Evolutionary conservation across 2,329 filamentous ascomycete species (phyloP).

Genomic region (Diaporthe humulicola): DNA sequence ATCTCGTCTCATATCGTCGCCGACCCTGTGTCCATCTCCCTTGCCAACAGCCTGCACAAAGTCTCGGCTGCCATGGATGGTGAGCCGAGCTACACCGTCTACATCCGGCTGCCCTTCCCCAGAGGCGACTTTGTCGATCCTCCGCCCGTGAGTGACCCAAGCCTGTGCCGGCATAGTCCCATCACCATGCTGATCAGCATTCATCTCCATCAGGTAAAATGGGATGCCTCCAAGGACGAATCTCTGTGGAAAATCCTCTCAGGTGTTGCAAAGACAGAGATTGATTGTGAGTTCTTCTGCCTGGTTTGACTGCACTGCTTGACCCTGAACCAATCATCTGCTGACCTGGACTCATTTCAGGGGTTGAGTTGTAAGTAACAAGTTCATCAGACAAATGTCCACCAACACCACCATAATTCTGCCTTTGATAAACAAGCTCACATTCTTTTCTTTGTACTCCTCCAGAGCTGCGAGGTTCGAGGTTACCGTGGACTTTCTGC

Average conservation of each 20-base stretch:
- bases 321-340: constrained; percentile 33
- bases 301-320: not conserved
- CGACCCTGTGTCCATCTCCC: not conserved
- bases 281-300: constrained; percentile 77
- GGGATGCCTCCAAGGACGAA: constrained; percentile 89
- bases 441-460: constrained; percentile 34
- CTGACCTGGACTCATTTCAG: constrained; percentile 56
- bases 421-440: not conserved
- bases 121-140: constrained; percentile 92
- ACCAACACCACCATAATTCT: not conserved
- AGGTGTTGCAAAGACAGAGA: constrained; percentile 82
- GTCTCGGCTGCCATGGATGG: constrained; percentile 45
- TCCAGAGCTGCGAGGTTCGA: constrained; percentile 80
- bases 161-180: not conserved
- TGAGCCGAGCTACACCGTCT: constrained; percentile 78
- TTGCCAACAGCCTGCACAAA: not conserved
- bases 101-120: constrained; percentile 90
- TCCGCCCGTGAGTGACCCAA: constrained; percentile 73
- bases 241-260: constrained; percentile 92
- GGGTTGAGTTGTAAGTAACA: constrained; percentile 78
- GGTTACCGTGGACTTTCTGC: constrained; percentile 87
- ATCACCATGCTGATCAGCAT: not conserved
- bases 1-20: not conserved
- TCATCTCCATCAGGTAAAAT: constrained; percentile 75
- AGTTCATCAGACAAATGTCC: constrained; percentile 35